Percentiles rank a stretch among this genome's conserved stretches.
Conservation (phyloP, 73 alveolate genomes). For the Paramecium octaurelia region DNA sequence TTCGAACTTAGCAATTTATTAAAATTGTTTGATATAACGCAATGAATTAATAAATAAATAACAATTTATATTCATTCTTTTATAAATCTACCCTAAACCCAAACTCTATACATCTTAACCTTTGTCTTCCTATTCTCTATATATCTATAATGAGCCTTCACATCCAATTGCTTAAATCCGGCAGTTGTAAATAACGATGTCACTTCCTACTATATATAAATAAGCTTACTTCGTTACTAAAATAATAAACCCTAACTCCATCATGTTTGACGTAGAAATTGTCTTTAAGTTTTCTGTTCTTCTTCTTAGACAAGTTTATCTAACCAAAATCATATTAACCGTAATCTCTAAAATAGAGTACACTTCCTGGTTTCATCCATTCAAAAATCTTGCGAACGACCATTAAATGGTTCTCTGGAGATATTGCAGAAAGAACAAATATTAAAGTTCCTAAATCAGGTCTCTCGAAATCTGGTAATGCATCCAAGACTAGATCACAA, state of each 20-base stretch:
- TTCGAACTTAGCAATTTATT: background rate
- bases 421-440: constrained; percentile 45
- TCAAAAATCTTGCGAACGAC: constrained; percentile 66
- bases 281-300: constrained; percentile 83
- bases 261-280: constrained; percentile 90
- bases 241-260: constrained; percentile 88
- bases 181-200: constrained; percentile 72
- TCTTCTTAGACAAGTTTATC: constrained; percentile 82
- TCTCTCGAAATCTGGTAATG: constrained; percentile 22
- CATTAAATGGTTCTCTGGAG: constrained; percentile 66
- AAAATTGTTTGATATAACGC: background rate
- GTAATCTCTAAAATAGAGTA: constrained; percentile 93
- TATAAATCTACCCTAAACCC: constrained; percentile 61
- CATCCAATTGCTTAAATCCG: constrained; percentile 80
- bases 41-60: background rate
- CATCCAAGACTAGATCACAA: constrained; percentile 18
- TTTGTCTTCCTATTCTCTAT: constrained; percentile 91
- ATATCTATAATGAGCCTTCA: constrained; percentile 85
- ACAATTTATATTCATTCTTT: background rate
- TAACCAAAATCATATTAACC: constrained; percentile 94
- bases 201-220: constrained; percentile 61
- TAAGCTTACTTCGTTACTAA: constrained; percentile 64
- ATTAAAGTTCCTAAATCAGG: constrained; percentile 61
- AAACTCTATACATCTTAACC: constrained; percentile 84
- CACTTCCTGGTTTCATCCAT: constrained; percentile 87